Conservation (phyloP, 2,329 filamentous ascomycete species). For the Aureobasidium melanogenum region DNA sequence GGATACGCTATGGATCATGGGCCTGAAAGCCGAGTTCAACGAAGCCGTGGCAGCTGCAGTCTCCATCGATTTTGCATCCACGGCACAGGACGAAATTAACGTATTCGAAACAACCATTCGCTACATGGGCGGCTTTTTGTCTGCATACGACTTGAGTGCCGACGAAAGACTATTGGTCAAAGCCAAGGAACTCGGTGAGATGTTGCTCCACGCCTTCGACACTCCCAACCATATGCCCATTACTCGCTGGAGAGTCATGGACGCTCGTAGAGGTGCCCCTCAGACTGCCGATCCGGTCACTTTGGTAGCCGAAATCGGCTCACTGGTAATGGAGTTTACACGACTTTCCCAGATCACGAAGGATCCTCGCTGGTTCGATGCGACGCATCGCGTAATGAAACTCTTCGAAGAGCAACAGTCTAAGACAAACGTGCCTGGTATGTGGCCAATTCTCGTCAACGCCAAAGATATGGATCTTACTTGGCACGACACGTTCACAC, state of each 20-base stretch:
- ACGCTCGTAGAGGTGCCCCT: constrained; percentile 27
- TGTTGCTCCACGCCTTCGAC: constrained; percentile 42
- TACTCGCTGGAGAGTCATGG: constrained; percentile 35
- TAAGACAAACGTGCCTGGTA: constrained; percentile 35
- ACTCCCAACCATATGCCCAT: constrained; percentile 38
- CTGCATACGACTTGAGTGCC: constrained; percentile 29
- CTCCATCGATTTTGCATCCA: constrained; percentile 34
- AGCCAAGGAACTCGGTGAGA: constrained; percentile 29
- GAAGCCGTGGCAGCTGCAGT: constrained; percentile 36
- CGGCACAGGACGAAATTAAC: constrained; percentile 33
- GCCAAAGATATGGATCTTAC: constrained; percentile 33
- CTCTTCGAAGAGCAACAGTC: constrained; percentile 34
- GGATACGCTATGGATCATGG: constrained; percentile 66
- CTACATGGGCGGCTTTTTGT: constrained; percentile 29
- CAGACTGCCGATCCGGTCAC: constrained; percentile 33
- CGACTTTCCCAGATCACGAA: constrained; percentile 37
- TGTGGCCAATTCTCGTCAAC: constrained; percentile 40
- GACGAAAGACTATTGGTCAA: constrained; percentile 28
- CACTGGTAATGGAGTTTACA: constrained; percentile 40
- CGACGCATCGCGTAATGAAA: constrained; percentile 34
- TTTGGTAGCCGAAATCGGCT: constrained; percentile 39
- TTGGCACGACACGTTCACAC: constrained; percentile 28
- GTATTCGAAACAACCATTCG: constrained; percentile 43
- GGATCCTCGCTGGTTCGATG: constrained; percentile 39
- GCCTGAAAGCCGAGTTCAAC: constrained; percentile 42